Base-by-base conservation (phyloP, 1,284 basidiomycete genomes). In the Ustilago hordei region DNA sequence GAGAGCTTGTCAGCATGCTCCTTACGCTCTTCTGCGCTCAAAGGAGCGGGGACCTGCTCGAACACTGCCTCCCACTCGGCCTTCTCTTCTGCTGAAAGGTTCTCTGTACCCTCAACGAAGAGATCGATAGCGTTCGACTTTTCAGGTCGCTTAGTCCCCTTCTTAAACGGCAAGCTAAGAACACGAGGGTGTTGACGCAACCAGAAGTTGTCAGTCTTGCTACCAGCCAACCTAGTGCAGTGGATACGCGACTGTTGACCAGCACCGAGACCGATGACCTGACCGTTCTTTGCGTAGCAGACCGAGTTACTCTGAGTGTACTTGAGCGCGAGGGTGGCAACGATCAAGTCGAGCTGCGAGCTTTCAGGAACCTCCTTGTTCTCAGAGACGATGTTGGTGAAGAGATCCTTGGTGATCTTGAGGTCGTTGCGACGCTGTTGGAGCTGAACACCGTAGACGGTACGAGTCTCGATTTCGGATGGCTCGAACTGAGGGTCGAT, bases 141-240 rank as follows among this genome's bases (percentile, higher is more conserved):
- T 84, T 99, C 96, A 1, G 96, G 94, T 52, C 97, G 92, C 90
- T 98, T 99, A 81, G 94, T 92, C 53, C 95, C 95, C 87, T 95
- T 95, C 87, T 97, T 98, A 91, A 98, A 99, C 2, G 95, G 93
- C 53, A 98, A 90, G 12, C 89, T 89, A 75, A 98, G 91, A 55
- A 95, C 95, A 55, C 94, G 92, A 0, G 95, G 92, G 88, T 98
- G 95, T 88, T 98, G 95, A 41, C 96, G 92, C 66, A 98, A 90
- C 96, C 97, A 99, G 95, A 96, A 99, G 82, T 95, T 91, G 88
- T 99, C 97, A n/a, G 95, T 95, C 88, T 99, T 99, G 75, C 92
- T 91, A 12, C 97, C 96, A 1, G 97, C 97, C 54, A 99, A 91
- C 58, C 97, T 93, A 23, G 96, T 99, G 88, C 97, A 99, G 89